These are phyloP conservation scores for Dryadomyces quercivorus DNA, from an alignment of 2,329 filamentous ascomycete species.

Conservation along the genomic window DNA sequence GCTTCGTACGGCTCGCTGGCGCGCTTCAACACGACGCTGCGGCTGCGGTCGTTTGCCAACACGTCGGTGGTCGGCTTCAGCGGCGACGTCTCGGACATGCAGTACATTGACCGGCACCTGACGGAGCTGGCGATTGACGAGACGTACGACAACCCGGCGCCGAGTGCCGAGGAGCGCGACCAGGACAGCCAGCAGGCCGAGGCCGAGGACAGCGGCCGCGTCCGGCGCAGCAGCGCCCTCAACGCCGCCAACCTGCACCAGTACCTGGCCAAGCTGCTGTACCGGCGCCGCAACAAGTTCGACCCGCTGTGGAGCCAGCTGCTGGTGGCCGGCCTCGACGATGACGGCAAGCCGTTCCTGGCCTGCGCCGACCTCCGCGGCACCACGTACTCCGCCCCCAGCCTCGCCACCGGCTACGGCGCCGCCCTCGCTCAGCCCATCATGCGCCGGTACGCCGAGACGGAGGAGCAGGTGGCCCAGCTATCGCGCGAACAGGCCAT, in stretches of 20 bases:
- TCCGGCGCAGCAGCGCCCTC: constrained; percentile 40
- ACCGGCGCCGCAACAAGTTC: constrained; percentile 88
- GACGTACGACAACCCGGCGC: constrained; percentile 52
- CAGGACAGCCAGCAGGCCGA: constrained; percentile 28
- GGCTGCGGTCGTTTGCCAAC: constrained; percentile 77
- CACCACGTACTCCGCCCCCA: constrained; percentile 79
- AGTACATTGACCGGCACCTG: constrained; percentile 89
- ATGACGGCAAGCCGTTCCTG: constrained; percentile 71
- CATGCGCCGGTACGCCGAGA: constrained; percentile 69
- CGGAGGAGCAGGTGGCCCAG: constrained; percentile 63
- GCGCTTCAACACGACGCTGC: constrained; percentile 93
- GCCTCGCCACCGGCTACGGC: constrained; percentile 87
- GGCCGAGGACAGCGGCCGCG: constrained; percentile 53
- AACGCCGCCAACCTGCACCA: constrained; percentile 92
- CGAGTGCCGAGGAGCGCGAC: constrained; percentile 18
- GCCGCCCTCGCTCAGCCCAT: constrained; percentile 88
- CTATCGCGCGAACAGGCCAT: constrained; percentile 71
- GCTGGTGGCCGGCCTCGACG: constrained; percentile 80
- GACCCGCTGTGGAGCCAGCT: constrained; percentile 97
- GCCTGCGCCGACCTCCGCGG: constrained; percentile 85
- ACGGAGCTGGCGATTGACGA: constrained; percentile 78
- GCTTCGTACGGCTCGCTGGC: constrained; percentile 96
- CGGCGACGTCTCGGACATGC: constrained; percentile 98
- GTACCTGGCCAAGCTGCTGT: constrained; percentile 92
- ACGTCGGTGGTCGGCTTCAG: constrained; percentile 83